Conservation (phyloP, 2,329 filamentous ascomycete species). For the Verticillium tricorpus region DNA sequence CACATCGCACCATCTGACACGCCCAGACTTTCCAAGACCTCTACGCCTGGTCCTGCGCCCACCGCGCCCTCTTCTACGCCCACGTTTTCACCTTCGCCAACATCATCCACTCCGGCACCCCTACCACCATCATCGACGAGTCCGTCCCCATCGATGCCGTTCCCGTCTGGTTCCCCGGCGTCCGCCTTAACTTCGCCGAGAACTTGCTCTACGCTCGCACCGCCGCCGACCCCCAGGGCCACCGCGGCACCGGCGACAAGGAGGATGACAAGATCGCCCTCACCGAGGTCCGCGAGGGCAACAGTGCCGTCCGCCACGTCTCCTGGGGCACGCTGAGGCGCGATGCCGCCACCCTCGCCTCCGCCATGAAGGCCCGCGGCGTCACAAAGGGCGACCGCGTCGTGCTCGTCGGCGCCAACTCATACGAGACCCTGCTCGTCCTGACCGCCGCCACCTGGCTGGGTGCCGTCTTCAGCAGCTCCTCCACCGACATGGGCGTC, state of each 20-base stretch:
- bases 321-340: slow-evolving; percentile 64
- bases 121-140: slow-evolving; percentile 62
- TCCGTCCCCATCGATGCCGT: slow-evolving; percentile 63
- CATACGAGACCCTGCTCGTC: slow-evolving; percentile 67
- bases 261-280: slow-evolving; percentile 67
- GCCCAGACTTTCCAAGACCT: slow-evolving; percentile 62
- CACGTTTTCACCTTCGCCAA: slow-evolving; percentile 56
- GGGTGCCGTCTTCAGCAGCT: slow-evolving; percentile 71
- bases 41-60: slow-evolving; percentile 62
- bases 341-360: slow-evolving; percentile 54
- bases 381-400: slow-evolving; percentile 69
- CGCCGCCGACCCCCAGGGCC: slow-evolving; percentile 32
- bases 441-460: slow-evolving; percentile 66
- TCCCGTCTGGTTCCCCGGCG: slow-evolving; percentile 73
- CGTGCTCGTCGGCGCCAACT: slow-evolving; percentile 71
- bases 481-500: slow-evolving; percentile 79
- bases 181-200: slow-evolving; percentile 73
- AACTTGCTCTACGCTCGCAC: slow-evolving; percentile 65
- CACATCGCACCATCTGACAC: background rate
- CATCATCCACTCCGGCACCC: slow-evolving; percentile 60
- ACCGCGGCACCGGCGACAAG: slow-evolving; percentile 54
- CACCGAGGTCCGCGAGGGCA: slow-evolving; percentile 69
- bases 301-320: slow-evolving; percentile 47
- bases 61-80: slow-evolving; percentile 61
- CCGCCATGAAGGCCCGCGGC: slow-evolving; percentile 62